Base-by-base conservation (phyloP, 495 filamentous ascomycete species). In the Neurospora sublineolata region DNA sequence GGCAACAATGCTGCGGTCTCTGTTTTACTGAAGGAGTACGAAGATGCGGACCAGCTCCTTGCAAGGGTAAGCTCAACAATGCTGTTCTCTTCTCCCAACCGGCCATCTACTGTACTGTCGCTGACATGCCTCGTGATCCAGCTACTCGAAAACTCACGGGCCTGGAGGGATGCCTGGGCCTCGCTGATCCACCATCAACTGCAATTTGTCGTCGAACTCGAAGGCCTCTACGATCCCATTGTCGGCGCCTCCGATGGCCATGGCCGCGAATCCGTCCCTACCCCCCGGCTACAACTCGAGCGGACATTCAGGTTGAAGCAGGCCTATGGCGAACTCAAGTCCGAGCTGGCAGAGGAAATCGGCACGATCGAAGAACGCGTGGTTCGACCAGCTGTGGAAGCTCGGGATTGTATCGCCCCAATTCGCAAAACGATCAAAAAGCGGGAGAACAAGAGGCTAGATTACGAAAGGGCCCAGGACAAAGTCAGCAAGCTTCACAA, bases 361-460 rank as follows among this genome's bases (percentile, higher is more conserved):
- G 82, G 80, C 71, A 83, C 87, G 68, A 90, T 97, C 71, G 93
- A 97, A 72, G 79, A 81, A 0, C 86, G 89, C 69, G 87, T 97
- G 70, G 85, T 96, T 44, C 84, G 85, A 73, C 93, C 94, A 1
- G 90, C 92, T 4, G 85, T 84, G 23, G 86, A 91, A 68, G 93
- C 92, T 3, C 91, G 90, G 76, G 88, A 91, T 68, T 88, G 79
- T 52, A 83, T 97, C 71, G 85, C 87, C 71, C 91, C 92, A 0
- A 84, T 97, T 78, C 91, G 93, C 77, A 97, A 94, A 81, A 91
- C 91, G 3, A 94, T 98, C 79, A 97, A 97, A 83, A 94, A 93
- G 77, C 85, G 94, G 46, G 93, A 96, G 76, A 91, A 97, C 75
- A 93, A 90, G 81, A 91, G 97, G 85, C 76, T 95, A 64, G 94